Percentiles rank a stretch among this genome's conserved stretches.
Conservation (phyloP, 768 basidiomycete species). For the Termitomyces eurrhizus region DNA sequence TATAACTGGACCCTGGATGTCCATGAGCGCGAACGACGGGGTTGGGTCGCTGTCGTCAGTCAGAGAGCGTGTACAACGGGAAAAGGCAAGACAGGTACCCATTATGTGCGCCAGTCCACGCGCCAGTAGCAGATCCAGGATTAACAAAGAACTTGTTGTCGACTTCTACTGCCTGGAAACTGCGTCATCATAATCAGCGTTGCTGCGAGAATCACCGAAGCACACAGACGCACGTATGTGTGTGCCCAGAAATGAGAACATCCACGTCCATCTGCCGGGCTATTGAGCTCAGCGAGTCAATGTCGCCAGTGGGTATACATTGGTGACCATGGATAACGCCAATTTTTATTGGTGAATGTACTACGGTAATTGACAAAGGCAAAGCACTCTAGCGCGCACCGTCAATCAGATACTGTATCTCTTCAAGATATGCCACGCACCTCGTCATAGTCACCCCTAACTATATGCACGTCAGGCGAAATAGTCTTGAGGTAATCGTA, state of each 20-base stretch:
- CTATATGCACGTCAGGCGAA: conserved; percentile 89
- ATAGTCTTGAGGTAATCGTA: conserved; percentile 94
- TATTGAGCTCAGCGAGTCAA: conserved; percentile 83
- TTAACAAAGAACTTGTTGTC: conserved; percentile 94
- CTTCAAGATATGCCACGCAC: conserved; percentile 34
- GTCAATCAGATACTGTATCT: neutral
- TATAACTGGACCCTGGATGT: conserved; percentile 94
- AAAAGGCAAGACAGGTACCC: conserved; percentile 35
- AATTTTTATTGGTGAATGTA: conserved; percentile 83
- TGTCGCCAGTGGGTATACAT: conserved; percentile 85
- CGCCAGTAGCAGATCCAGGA: conserved; percentile 92
- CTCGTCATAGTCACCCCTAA: conserved; percentile 95
- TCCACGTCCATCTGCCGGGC: conserved; percentile 98
- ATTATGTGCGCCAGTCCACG: conserved; percentile 78
- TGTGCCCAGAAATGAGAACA: conserved; percentile 89
- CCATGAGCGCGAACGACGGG: conserved; percentile 96
- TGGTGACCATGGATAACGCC: conserved; percentile 95
- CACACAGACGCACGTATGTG: conserved; percentile 69
- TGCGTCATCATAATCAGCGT: conserved; percentile 24
- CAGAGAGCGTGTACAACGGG: conserved; percentile 8
- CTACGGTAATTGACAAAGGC: conserved; percentile 76
- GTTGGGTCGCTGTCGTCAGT: conserved; percentile 63
- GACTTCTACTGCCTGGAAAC: conserved; percentile 92
- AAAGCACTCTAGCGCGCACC: conserved; percentile 51
- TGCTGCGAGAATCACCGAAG: neutral